These are phyloP conservation scores for Tremella yokohamensis DNA, from an alignment of 768 basidiomycete species.

Conservation along the genomic window DNA sequence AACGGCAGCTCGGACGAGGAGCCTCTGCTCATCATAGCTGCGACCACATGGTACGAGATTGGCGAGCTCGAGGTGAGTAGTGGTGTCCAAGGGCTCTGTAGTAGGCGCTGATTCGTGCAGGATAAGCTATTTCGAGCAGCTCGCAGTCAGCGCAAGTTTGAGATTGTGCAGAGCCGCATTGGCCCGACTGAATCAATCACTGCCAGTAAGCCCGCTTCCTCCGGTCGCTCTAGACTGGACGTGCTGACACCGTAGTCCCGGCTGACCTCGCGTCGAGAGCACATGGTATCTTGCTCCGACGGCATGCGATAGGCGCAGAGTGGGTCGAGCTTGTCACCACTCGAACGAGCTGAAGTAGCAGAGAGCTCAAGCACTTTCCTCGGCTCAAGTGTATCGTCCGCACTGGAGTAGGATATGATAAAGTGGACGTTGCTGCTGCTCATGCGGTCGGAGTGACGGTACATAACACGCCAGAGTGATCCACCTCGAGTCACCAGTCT, in stretches of 20 bases:
- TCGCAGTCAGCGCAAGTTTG: no score
- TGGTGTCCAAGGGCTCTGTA: no score
- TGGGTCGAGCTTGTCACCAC: neutral
- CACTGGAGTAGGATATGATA: neutral
- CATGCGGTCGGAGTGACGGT: neutral
- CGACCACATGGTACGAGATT: no score
- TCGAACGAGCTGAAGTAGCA: neutral
- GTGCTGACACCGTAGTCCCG: neutral
- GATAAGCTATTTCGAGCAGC: no score
- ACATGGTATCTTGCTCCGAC: neutral
- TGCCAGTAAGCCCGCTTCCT: no score
- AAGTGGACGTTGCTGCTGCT: neutral
- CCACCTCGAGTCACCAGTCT: neutral
- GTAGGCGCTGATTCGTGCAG: no score
- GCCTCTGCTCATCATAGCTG: no score
- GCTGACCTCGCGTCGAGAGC: neutral
- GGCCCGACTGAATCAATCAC: no score
- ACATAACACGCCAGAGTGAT: conserved; percentile 1
- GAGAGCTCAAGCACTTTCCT: neutral
- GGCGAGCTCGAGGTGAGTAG: no score
- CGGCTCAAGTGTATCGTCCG: conserved; percentile 1
- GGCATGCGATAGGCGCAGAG: neutral
- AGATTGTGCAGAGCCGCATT: no score
- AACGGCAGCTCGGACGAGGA: no score
- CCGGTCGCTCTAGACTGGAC: no score